Base-by-base conservation (phyloP, 2,329 filamentous ascomycete genomes). In the Colletotrichum sp. region DNA sequence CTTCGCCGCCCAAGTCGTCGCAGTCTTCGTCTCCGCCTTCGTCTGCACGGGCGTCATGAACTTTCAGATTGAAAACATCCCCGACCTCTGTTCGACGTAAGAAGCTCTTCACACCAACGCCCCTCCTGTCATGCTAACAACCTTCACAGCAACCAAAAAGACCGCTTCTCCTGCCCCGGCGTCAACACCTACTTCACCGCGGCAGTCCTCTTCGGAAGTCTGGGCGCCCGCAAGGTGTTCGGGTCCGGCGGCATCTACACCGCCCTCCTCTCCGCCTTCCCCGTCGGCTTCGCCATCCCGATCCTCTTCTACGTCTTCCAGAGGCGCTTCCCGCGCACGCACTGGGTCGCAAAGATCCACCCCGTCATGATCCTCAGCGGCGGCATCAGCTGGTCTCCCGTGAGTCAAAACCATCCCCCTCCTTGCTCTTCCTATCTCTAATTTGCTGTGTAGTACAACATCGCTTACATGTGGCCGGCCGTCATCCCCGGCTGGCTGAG, bases 401-500 rank as follows among this genome's bases (percentile, higher is more conserved):
- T 72, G 4, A 38, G 69, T 48, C 9, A 15, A 7, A 5, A 15
- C 28, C 10, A 4, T 0, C 6, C 13, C n/a, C 3, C 18, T 8
- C 10, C 26, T 30, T 10, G 8, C 8, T 18, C n/a, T 30, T 8
- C 16, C 4, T 43, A 3, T 55, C 4, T 30, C 62, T 66, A 1
- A 64, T 34, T 30, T 32, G 2, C 2, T 2, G 0, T 73, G 70
- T 4, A 74, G 8, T 87, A 83, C 78, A 89, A 87, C 77, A 64
- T 89, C 38, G 81, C 82, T 7, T 88, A 88, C 78, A 79, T 85
- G 56, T 86, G 85, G 85, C 86, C 85, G 0, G 83, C 84, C 5
- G 84, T 88, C 12, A 85, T 87, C 3, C 80, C 88, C 16, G 85
- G 84, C 6, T 87, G 81, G 60, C 81, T 82, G 61, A 85, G 78